Conservation (phyloP, 163 green algal species). For the Chlorella variabilis region DNA sequence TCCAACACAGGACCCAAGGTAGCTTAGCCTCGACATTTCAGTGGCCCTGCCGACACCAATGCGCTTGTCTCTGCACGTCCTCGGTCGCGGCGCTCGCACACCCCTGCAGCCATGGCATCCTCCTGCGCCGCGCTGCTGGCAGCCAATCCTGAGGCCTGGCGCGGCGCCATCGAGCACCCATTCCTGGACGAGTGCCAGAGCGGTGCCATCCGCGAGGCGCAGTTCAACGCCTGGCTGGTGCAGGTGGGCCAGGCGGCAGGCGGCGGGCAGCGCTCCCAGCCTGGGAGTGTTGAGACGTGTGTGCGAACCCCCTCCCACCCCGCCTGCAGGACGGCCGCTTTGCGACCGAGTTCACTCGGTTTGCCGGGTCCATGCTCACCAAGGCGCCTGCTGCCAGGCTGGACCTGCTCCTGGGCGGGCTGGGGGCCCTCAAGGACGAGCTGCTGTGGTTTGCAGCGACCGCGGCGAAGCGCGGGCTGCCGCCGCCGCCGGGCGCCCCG, state of each 20-base stretch:
- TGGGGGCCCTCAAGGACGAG: constrained; percentile 32
- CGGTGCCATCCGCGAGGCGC: not conserved
- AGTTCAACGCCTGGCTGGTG: constrained; percentile 31
- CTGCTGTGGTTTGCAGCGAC: constrained; percentile 39
- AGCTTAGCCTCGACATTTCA: too few relatives aligned
- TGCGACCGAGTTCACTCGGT: constrained; percentile 9
- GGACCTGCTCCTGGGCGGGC: constrained; percentile 30
- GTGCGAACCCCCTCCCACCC: not conserved
- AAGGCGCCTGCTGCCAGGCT: constrained; percentile 7
- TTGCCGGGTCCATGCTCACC: not conserved
- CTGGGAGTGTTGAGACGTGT: too few relatives aligned
- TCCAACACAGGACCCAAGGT: too few relatives aligned
- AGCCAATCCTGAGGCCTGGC: not conserved
- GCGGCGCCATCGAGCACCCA: not conserved
- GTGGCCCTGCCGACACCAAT: too few relatives aligned
- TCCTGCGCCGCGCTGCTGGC: not conserved
- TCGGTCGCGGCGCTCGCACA: too few relatives aligned
- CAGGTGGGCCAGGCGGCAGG: not conserved
- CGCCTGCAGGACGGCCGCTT: constrained; percentile 28
- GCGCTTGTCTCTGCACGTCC: too few relatives aligned
- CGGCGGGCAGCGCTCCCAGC: too few relatives aligned
- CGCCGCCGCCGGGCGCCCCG: not conserved
- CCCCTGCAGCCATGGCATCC: not conserved
- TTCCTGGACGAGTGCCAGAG: constrained; percentile 14
- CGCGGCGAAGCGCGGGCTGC: not conserved